Percentiles rank a stretch among this genome's conserved stretches.
Evolutionary conservation across 257 asterid genomes (phyloP).

Genomic region (Lantana camara): DNA sequence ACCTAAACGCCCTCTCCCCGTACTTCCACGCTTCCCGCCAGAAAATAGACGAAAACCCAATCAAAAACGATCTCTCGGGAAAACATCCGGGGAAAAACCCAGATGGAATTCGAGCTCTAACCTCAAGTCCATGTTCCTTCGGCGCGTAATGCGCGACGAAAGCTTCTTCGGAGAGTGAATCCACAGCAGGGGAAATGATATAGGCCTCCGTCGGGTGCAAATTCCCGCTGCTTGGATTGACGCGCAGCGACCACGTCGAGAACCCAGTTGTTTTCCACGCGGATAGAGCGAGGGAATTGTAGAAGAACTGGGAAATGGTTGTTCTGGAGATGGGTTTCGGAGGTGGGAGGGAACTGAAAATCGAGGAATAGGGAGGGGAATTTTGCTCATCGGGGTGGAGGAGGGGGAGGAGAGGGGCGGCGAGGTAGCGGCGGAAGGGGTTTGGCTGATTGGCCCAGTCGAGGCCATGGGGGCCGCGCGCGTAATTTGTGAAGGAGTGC

Average conservation of each 20-base stretch:
- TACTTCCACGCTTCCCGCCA: slow-evolving; percentile 99
- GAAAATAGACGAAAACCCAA: slow-evolving; percentile 82
- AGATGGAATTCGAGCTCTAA: slow-evolving; percentile 60
- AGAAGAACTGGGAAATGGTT: slow-evolving; percentile 65
- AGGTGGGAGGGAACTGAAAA: slow-evolving; percentile 51
- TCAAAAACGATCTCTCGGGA: slow-evolving; percentile 61
- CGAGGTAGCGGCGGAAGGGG: slow-evolving; percentile 87
- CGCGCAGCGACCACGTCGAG: slow-evolving; percentile 94
- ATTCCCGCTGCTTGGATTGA: slow-evolving; percentile 98
- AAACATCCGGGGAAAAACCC: slow-evolving; percentile 44
- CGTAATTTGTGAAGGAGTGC: slow-evolving; percentile 67
- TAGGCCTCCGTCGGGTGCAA: slow-evolving; percentile 93
- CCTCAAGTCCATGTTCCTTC: slow-evolving; percentile 84
- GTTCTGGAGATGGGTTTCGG: slow-evolving; percentile 57
- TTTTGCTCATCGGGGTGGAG: slow-evolving; percentile 46
- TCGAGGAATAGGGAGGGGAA: slow-evolving; percentile 51
- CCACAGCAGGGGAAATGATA: slow-evolving; percentile 61
- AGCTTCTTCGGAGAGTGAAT: slow-evolving; percentile 47
- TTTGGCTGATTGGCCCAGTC: slow-evolving; percentile 98
- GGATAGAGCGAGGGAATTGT: slow-evolving; percentile 74
- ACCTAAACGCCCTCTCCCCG: slow-evolving; percentile 97
- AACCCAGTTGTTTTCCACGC: slow-evolving; percentile 88
- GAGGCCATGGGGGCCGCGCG: slow-evolving; percentile 88
- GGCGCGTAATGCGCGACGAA: slow-evolving; percentile 92
- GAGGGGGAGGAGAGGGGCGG: slow-evolving; percentile 69